Percentiles rank a stretch among this genome's conserved stretches.
Conservation (phyloP, 306 rosid species). For the Clitoria ternatea region DNA sequence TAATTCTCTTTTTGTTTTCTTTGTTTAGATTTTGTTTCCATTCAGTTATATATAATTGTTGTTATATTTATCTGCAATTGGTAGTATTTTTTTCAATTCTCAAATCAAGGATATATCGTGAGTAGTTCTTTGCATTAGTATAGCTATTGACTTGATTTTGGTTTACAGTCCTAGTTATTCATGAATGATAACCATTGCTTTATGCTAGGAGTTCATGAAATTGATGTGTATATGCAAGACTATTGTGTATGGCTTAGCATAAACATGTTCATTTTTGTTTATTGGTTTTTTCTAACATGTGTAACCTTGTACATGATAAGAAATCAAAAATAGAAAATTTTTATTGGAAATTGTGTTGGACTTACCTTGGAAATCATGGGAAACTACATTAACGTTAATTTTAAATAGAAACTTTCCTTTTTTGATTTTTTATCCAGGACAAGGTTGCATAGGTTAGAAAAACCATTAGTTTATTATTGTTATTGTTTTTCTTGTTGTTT, state of each 20-base stretch:
- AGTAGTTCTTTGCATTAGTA: background rate
- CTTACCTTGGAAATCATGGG: too few species aligned
- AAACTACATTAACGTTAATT: too few species aligned
- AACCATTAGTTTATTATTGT: background rate
- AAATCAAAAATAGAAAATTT: too few species aligned
- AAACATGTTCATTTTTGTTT: background rate
- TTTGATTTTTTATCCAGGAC: too few species aligned
- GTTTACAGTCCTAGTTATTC: background rate
- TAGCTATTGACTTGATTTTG: slow-evolving; percentile 2
- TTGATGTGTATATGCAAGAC: background rate
- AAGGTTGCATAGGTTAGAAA: too few species aligned
- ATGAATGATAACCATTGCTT: slow-evolving; percentile 1
- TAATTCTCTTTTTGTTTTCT: background rate
- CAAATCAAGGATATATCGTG: background rate
- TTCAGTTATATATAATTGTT: background rate
- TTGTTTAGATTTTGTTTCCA: background rate
- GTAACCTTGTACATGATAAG: too few species aligned
- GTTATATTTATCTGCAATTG: background rate
- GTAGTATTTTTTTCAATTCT: background rate
- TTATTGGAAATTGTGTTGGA: too few species aligned
- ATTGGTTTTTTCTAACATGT: too few species aligned
- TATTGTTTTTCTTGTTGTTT: too few species aligned
- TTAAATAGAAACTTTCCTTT: too few species aligned
- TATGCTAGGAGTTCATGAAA: background rate
- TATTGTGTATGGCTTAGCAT: background rate